A percentile compares a stretch with the other conserved stretches of the same genome.
Conservation (phyloP, 2,329 filamentous ascomycete genomes). For the Cladobotryum protrusum region DNA sequence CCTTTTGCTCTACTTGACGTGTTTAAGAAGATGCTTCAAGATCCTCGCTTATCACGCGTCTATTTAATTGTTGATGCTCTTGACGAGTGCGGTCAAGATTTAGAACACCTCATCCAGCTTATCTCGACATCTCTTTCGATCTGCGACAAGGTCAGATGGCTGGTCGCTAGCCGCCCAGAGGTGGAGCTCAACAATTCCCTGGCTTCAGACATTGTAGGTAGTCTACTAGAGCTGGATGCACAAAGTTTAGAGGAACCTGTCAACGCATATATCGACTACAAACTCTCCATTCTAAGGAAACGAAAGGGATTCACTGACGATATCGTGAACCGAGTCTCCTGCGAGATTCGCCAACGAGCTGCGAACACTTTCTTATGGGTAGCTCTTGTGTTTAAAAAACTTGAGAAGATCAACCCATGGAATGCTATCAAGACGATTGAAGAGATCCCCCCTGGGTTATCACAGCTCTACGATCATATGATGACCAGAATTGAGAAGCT, state of each 20-base stretch:
- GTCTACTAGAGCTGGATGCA: constrained; percentile 33
- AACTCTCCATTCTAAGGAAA: constrained; percentile 18
- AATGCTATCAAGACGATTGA: constrained; percentile 12
- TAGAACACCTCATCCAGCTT: constrained; percentile 29
- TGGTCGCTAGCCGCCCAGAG: constrained; percentile 34
- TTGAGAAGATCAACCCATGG: constrained; percentile 16
- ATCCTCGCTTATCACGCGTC: constrained; percentile 24
- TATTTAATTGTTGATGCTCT: constrained; percentile 43
- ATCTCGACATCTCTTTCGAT: constrained; percentile 24
- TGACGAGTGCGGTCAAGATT: constrained; percentile 36
- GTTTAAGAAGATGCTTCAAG: constrained; percentile 34
- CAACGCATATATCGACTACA: constrained; percentile 29
- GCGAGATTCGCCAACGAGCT: constrained; percentile 12
- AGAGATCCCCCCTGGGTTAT: constrained; percentile 18
- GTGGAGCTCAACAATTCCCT: constrained; percentile 20
- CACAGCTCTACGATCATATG: constrained; percentile 22
- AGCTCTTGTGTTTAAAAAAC: constrained; percentile 27
- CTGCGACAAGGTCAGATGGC: constrained; percentile 29
- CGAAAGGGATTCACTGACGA: not conserved
- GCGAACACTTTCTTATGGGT: constrained; percentile 35
- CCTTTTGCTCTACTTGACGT: constrained; percentile 29
- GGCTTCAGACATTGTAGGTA: constrained; percentile 22
- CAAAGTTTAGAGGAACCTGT: constrained; percentile 31
- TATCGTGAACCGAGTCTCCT: not conserved
- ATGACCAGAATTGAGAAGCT: constrained; percentile 15